phyloP scores from a whole-genome alignment of 2,329 filamentous ascomycete genomes.

The Fusarium neocosmosporiellum region DNA sequence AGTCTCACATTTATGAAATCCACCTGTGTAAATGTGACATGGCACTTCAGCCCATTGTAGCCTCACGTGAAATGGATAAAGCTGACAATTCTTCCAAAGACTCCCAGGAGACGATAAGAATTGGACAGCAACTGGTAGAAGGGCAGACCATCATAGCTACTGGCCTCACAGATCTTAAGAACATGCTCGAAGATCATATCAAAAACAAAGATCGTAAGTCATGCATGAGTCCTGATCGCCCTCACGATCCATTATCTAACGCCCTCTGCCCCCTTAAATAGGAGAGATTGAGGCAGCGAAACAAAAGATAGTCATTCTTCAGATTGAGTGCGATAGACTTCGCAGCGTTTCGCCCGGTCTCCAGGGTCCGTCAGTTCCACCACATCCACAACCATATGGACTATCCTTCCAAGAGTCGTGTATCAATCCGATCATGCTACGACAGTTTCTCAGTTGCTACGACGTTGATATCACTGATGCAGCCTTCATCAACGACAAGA shows the following conservation, averaged over 20 bases:
- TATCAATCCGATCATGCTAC: not conserved
- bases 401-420: not conserved
- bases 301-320: not conserved
- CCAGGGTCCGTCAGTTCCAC: not conserved
- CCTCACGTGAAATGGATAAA: no score
- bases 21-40: not conserved
- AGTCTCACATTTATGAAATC: conserved; percentile 3
- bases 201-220: not conserved
- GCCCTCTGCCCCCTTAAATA: not conserved
- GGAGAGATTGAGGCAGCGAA: not conserved
- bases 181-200: not conserved
- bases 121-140: not conserved
- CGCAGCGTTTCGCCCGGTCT: not conserved
- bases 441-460: not conserved
- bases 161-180: not conserved
- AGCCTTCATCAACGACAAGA: not conserved
- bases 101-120: not conserved
- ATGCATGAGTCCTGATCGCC: no score
- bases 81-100: not conserved
- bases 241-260: not conserved
- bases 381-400: not conserved
- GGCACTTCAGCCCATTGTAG: no score
- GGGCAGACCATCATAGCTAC: not conserved
- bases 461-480: not conserved
- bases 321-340: not conserved